A percentile compares a stretch with the other conserved stretches of the same genome.
Conservation (phyloP, 2,329 filamentous ascomycete species). For the Eutypella sp. region DNA sequence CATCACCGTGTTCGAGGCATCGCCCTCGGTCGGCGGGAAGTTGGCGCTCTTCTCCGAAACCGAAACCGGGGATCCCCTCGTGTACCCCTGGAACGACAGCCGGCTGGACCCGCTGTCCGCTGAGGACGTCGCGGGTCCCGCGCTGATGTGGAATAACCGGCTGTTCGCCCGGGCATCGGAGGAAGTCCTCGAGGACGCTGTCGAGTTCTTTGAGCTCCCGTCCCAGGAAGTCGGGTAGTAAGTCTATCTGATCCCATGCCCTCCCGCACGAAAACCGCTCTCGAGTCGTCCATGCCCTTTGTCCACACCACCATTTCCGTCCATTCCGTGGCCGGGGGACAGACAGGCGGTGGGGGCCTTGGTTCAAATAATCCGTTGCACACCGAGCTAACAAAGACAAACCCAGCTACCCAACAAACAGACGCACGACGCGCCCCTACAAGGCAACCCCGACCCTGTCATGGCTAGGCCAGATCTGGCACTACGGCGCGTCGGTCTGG, state of each 20-base stretch:
- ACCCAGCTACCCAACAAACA: conserved; percentile 10
- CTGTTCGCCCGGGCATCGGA: conserved; percentile 19
- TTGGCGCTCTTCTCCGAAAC: conserved; percentile 17
- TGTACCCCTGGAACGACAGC: conserved; percentile 16
- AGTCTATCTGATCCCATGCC: not conserved
- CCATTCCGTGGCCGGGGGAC: no score
- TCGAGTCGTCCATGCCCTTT: not conserved
- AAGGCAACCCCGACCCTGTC: conserved; percentile 9
- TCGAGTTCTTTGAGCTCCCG: conserved; percentile 13
- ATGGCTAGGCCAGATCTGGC: conserved; percentile 14
- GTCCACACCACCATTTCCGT: no score
- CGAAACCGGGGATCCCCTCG: conserved; percentile 7
- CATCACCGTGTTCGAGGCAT: conserved; percentile 19
- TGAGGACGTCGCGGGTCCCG: conserved; percentile 19
- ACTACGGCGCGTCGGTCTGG: conserved; percentile 18
- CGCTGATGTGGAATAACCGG: conserved; percentile 16
- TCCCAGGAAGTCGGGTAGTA: conserved; percentile 19
- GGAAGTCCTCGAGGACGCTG: conserved; percentile 9
- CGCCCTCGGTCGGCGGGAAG: conserved; percentile 15
- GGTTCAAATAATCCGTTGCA: not conserved
- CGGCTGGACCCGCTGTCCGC: conserved; percentile 16
- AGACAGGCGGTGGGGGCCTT: no score
- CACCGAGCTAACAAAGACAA: not conserved
- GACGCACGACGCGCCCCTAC: conserved; percentile 15
- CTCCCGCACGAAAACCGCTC: not conserved